Percentiles rank a stretch among this genome's conserved stretches.
phyloP scores from a whole-genome alignment of 2,329 filamentous ascomycete genomes.

The Ascochyta lentis region DNA sequence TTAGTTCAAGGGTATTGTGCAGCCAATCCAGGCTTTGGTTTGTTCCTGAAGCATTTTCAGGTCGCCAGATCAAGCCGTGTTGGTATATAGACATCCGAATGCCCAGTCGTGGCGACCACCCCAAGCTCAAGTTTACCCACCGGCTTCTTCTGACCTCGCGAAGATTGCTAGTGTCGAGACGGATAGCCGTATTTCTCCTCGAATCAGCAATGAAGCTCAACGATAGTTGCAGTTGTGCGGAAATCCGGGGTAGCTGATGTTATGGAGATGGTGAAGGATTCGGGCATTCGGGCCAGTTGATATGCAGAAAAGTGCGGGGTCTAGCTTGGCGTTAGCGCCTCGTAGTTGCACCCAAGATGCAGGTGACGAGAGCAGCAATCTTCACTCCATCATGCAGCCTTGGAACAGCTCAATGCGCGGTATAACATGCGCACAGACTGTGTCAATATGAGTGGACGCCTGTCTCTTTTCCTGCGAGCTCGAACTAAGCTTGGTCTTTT shows the following conservation, averaged over 20 bases:
- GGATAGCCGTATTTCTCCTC: neutral
- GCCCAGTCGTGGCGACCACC: no score
- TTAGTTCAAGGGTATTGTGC: no score
- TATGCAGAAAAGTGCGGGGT: slow-evolving; percentile 2
- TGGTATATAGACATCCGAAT: no score
- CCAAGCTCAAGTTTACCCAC: neutral
- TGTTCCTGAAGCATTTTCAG: neutral
- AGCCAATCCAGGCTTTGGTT: no score
- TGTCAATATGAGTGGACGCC: neutral
- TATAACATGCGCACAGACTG: neutral
- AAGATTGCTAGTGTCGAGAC: neutral
- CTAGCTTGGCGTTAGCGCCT: slow-evolving; percentile 1
- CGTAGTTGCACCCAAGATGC: neutral
- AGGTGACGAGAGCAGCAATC: neutral
- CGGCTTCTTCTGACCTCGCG: neutral
- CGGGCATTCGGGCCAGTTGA: neutral
- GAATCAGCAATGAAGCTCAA: neutral
- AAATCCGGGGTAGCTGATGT: neutral
- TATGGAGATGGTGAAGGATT: neutral
- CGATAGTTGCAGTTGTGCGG: neutral
- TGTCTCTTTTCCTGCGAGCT: neutral
- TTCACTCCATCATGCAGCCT: neutral
- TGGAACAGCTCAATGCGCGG: neutral
- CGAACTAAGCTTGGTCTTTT: neutral
- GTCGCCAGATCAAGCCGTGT: neutral